phyloP scores from a whole-genome alignment of 805 yeast species.

The Suhomyces xylopsoci region DNA sequence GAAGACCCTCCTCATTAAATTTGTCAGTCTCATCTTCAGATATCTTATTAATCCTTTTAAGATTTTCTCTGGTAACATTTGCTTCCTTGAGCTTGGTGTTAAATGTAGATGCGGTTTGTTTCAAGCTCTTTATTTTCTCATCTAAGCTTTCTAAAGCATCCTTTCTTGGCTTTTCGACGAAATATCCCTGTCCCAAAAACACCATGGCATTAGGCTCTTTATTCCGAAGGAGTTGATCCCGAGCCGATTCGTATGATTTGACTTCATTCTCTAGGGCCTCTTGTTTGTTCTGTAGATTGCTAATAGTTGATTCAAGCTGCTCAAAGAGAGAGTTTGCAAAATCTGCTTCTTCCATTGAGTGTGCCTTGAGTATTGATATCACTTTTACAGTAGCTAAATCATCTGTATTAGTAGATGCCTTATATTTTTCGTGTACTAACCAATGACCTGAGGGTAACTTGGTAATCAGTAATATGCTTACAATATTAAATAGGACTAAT shows the following conservation, averaged over 20 bases:
- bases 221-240: background rate
- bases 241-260: constrained; percentile 3
- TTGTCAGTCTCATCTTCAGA: constrained; percentile 9
- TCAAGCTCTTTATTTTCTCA: constrained; percentile 25
- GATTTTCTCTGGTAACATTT: constrained; percentile 23
- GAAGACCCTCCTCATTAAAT: constrained; percentile 48
- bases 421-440: background rate
- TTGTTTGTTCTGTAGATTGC: constrained; percentile 1
- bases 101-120: constrained; percentile 41
- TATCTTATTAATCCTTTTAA: constrained; percentile 15
- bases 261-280: constrained; percentile 7
- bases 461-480: background rate
- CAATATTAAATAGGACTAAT: background rate
- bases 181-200: constrained; percentile 40
- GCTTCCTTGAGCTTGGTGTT: constrained; percentile 40
- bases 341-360: background rate
- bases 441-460: background rate
- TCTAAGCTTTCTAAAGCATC: constrained; percentile 28
- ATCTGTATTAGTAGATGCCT: background rate
- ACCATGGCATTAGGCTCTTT: constrained; percentile 20
- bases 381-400: background rate
- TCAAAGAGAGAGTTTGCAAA: background rate
- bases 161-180: constrained; percentile 27
- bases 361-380: background rate
- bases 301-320: constrained; percentile 1